These are phyloP conservation scores for Dryas integrifolia DNA, from an alignment of 331 rosid genomes.

Conservation along the genomic window DNA sequence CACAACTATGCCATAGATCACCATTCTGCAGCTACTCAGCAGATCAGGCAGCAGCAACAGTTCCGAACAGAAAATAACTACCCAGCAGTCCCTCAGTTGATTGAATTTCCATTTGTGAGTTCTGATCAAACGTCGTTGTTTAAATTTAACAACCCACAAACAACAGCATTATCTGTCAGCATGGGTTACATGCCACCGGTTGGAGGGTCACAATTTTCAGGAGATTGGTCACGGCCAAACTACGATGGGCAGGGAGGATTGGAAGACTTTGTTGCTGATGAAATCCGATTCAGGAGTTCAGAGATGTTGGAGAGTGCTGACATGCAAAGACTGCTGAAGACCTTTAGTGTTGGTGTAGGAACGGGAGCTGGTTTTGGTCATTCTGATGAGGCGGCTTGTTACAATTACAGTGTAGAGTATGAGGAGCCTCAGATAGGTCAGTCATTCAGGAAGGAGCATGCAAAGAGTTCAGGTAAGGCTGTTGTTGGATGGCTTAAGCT, in stretches of 20 bases:
- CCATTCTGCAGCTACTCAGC: constrained; percentile 42
- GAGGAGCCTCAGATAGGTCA: constrained; percentile 56
- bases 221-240: constrained; percentile 63
- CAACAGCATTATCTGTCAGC: constrained; percentile 37
- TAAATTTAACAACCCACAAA: constrained; percentile 39
- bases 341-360: constrained; percentile 41
- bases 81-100: constrained; percentile 33
- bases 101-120: constrained; percentile 48
- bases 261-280: constrained; percentile 66
- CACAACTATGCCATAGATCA: constrained; percentile 40
- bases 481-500: constrained; percentile 93
- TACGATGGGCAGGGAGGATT: constrained; percentile 43
- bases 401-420: constrained; percentile 49
- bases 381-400: constrained; percentile 48
- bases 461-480: constrained; percentile 65
- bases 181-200: constrained; percentile 42
- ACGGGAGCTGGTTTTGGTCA: constrained; percentile 38
- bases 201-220: constrained; percentile 42
- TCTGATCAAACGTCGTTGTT: constrained; percentile 39
- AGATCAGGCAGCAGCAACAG: constrained; percentile 42
- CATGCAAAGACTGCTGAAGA: constrained; percentile 68
- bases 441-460: constrained; percentile 41
- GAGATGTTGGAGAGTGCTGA: constrained; percentile 79
- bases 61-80: constrained; percentile 37
- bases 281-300: constrained; percentile 62